Conservation (phyloP, 768 basidiomycete species). For the Tylopilus plumbeoviolaceoides region DNA sequence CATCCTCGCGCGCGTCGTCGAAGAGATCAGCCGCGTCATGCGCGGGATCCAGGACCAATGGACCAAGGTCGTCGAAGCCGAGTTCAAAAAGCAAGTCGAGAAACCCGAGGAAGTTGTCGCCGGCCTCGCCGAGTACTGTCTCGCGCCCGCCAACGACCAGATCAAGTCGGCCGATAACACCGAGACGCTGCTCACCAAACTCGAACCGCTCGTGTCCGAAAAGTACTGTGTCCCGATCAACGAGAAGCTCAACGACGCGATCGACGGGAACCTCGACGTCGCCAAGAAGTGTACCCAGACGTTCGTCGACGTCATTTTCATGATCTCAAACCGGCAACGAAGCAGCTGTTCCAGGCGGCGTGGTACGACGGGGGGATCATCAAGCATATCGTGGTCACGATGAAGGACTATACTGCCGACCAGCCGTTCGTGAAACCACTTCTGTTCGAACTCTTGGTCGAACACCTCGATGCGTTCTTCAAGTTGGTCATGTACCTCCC, state of each 20-base stretch:
- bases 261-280: constrained; percentile 97
- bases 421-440: constrained; percentile 88
- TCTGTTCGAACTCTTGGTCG: too few species aligned
- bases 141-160: too few species aligned
- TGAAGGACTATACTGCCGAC: constrained; percentile 95
- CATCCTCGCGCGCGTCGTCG: too few species aligned
- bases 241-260: constrained; percentile 89
- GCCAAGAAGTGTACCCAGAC: constrained; percentile 96
- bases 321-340: constrained; percentile 83
- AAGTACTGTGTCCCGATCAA: constrained; percentile 84
- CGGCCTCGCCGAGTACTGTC: too few species aligned
- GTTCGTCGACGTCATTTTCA: constrained; percentile 94
- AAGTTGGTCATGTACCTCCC: too few species aligned
- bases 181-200: constrained; percentile 77
- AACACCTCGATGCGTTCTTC: too few species aligned
- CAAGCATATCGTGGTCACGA: constrained; percentile 88
- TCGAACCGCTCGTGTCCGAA: constrained; percentile 89
- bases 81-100: too few species aligned
- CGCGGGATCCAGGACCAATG: constrained; percentile 82
- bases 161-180: too few species aligned
- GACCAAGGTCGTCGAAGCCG: constrained; percentile 76
- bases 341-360: too few species aligned
- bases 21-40: too few species aligned
- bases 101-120: too few species aligned
- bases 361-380: constrained; percentile 96